A percentile compares a stretch with the other conserved stretches of the same genome.
Evolutionary conservation across 371 early-diverging fungal genomes (phyloP).

Genomic region (Mucor indicus): DNA sequence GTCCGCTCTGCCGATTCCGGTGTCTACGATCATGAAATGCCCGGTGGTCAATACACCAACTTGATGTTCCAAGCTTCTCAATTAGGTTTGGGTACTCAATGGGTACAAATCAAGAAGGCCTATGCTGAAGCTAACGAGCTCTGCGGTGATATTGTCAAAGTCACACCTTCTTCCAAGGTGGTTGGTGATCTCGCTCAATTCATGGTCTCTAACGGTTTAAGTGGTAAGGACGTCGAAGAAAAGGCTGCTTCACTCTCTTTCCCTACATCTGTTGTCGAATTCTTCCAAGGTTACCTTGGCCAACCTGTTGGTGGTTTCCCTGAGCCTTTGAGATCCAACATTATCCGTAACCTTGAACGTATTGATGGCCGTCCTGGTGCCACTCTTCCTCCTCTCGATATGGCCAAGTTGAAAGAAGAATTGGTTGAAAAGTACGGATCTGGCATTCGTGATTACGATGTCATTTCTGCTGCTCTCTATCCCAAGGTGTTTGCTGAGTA

Average conservation of each 20-base stretch:
- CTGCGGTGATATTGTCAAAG: conserved; percentile 94
- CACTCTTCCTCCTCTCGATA: conserved; percentile 72
- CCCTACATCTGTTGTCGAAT: conserved; percentile 93
- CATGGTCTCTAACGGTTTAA: conserved; percentile 86
- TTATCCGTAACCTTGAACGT: conserved; percentile 69
- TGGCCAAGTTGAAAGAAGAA: conserved; percentile 63
- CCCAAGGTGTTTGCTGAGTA: conserved; percentile 91
- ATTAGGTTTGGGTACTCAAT: conserved; percentile 86
- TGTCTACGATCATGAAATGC: conserved; percentile 94
- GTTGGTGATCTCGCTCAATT: conserved; percentile 96
- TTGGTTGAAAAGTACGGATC: conserved; percentile 73
- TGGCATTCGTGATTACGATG: conserved; percentile 79
- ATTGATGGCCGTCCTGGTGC: conserved; percentile 88
- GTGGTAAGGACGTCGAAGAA: conserved; percentile 70
- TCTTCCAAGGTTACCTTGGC: conserved; percentile 92
- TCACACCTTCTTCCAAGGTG: conserved; percentile 94
- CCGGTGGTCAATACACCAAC: conserved; percentile 96
- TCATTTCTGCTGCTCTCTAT: conserved; percentile 83
- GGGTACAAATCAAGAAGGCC: conserved; percentile 90
- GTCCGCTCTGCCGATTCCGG: conserved; percentile 84
- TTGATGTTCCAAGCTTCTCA: conserved; percentile 93
- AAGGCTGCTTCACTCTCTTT: conserved; percentile 76
- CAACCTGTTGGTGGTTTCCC: conserved; percentile 95
- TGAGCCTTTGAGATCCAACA: conserved; percentile 79
- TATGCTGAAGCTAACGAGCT: conserved; percentile 87